Percentiles rank a stretch among this genome's conserved stretches.
Evolutionary conservation across 345 rosid genomes (phyloP).

Genomic region (Citrus inodora): DNA sequence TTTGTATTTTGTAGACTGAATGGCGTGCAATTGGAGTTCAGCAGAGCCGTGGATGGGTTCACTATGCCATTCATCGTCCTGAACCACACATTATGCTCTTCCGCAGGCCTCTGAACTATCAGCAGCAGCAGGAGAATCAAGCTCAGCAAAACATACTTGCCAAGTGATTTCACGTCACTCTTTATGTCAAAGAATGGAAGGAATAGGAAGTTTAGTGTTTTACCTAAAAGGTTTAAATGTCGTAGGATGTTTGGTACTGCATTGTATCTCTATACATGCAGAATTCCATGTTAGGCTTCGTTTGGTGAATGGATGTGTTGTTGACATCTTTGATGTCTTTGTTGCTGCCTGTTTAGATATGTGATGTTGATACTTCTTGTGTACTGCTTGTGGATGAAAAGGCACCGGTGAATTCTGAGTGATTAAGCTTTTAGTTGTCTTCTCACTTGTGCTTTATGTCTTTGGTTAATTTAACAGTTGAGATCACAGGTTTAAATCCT

Average conservation of each 20-base stretch:
- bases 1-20: conserved; percentile 48
- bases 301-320: not conserved
- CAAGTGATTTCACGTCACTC: conserved; percentile 32
- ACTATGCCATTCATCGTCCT: conserved; percentile 91
- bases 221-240: not conserved
- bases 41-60: conserved; percentile 99
- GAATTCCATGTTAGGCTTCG: conserved; percentile 11
- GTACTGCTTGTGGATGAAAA: conserved; percentile 11
- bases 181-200: not conserved
- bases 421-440: not conserved
- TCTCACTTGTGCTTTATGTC: not conserved
- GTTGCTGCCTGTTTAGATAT: conserved; percentile 9
- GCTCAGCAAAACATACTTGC: conserved; percentile 45
- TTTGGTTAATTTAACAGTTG: not conserved
- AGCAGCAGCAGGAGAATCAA: conserved; percentile 88
- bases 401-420: conserved; percentile 4
- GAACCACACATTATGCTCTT: conserved; percentile 99
- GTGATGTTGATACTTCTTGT: conserved; percentile 14
- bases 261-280: conserved; percentile 9
- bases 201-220: not conserved
- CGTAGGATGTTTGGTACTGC: conserved; percentile 4
- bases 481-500: not conserved
- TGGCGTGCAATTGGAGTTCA: conserved; percentile 98
- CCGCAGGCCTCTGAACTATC: conserved; percentile 82
- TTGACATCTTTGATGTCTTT: conserved; percentile 7